Conservation (phyloP, 2,329 filamentous ascomycete species). For the Aspergillus vadensis region DNA sequence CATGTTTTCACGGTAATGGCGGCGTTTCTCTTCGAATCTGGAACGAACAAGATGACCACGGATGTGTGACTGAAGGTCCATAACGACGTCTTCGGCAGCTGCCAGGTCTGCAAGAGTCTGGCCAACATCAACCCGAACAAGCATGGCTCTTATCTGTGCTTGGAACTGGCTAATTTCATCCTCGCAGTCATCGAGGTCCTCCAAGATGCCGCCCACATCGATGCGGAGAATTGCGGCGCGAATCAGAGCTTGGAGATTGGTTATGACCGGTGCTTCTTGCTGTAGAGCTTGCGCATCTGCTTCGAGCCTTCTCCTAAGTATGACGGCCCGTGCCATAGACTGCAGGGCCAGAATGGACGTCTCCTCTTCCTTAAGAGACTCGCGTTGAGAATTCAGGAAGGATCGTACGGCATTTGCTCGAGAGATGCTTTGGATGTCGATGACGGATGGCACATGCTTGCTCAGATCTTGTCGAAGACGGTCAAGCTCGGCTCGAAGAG, state of each 20-base stretch:
- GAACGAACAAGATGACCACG: constrained; percentile 73
- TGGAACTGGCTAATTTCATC: constrained; percentile 71
- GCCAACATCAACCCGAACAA: constrained; percentile 73
- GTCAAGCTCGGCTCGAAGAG: constrained; percentile 30
- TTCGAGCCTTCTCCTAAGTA: constrained; percentile 36
- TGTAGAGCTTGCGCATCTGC: constrained; percentile 35
- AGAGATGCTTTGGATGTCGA: constrained; percentile 36
- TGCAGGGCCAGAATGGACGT: constrained; percentile 53
- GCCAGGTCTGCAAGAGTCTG: constrained; percentile 75
- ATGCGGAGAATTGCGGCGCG: constrained; percentile 46
- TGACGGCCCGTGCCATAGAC: constrained; percentile 50
- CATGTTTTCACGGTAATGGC: constrained; percentile 95
- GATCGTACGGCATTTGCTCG: constrained; percentile 36
- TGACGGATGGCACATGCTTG: constrained; percentile 31
- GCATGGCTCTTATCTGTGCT: constrained; percentile 73
- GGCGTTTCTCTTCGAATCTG: constrained; percentile 79
- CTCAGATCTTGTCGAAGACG: constrained; percentile 32
- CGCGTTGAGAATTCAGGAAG: constrained; percentile 33
- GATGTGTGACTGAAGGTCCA: constrained; percentile 72
- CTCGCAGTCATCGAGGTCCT: constrained; percentile 69
- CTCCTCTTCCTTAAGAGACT: constrained; percentile 49
- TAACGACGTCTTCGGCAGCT: constrained; percentile 75
- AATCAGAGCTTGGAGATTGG: constrained; percentile 42
- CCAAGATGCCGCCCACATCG: constrained; percentile 57
- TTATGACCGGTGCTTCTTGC: constrained; percentile 33